Percentiles rank a stretch among this genome's conserved stretches.
phyloP scores from a whole-genome alignment of 2,329 filamentous ascomycete genomes.

The Cladophialophora carrionii region DNA sequence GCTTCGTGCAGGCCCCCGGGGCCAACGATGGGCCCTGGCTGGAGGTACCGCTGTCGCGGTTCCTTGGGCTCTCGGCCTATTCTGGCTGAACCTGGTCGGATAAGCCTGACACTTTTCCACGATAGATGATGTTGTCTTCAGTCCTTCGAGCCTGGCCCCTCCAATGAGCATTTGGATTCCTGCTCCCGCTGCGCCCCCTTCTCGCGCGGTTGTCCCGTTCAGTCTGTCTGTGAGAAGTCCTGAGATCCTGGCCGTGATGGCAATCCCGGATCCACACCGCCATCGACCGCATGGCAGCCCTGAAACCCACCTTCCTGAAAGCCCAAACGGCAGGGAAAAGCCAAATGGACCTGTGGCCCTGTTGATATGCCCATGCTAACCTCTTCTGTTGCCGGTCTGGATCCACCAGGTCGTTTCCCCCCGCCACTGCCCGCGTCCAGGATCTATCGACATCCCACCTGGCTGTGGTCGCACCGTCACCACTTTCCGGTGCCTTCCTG shows the following conservation, averaged over 20 bases:
- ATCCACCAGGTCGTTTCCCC: constrained; percentile 13
- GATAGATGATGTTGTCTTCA: neutral
- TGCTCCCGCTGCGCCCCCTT: constrained; percentile 8
- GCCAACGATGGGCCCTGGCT: constrained; percentile 15
- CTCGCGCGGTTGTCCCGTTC: neutral
- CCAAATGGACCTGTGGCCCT: constrained; percentile 22
- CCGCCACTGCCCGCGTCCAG: constrained; percentile 14
- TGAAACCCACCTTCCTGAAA: constrained; percentile 24
- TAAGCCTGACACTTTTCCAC: neutral
- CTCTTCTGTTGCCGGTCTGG: constrained; percentile 10
- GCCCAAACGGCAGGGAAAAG: constrained; percentile 15
- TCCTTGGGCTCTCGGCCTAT: constrained; percentile 26
- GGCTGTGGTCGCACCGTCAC: constrained; percentile 10
- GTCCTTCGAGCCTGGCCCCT: neutral
- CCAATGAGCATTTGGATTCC: neutral
- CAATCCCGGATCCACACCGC: constrained; percentile 29
- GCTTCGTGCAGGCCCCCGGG: constrained; percentile 3
- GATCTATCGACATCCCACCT: constrained; percentile 17
- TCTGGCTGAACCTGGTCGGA: constrained; percentile 1
- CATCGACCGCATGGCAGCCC: constrained; percentile 35
- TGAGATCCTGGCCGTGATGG: constrained; percentile 17
- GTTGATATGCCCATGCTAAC: constrained; percentile 14
- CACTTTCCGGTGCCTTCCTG: constrained; percentile 17
- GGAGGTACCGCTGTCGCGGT: constrained; percentile 34
- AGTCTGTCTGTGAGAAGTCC: neutral